A percentile compares a stretch with the other conserved stretches of the same genome.
phyloP scores from a whole-genome alignment of 2,329 filamentous ascomycete species.

The Colletotrichum orbiculare region DNA sequence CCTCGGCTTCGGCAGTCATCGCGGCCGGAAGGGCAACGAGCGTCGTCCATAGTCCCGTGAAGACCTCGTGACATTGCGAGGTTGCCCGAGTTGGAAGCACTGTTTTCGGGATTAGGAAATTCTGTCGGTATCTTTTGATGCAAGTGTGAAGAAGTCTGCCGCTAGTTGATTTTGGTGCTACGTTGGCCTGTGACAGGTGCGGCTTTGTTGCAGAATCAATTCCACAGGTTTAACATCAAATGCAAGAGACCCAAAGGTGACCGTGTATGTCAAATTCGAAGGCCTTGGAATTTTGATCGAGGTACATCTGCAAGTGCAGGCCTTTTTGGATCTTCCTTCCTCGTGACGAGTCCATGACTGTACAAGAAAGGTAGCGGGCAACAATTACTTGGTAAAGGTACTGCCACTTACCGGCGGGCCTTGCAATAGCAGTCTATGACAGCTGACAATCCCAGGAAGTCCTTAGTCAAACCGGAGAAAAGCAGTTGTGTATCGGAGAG shows the following conservation, averaged over 20 bases:
- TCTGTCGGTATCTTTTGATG: conserved; percentile 8
- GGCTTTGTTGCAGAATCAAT: neutral
- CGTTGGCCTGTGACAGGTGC: conserved; percentile 13
- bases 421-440: neutral
- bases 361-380: too few relatives aligned
- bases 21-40: conserved; percentile 12
- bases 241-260: too few relatives aligned
- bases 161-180: conserved; percentile 8
- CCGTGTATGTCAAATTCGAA: too few relatives aligned
- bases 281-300: neutral
- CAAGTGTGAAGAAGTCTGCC: neutral
- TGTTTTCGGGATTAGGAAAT: conserved; percentile 15
- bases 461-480: conserved; percentile 32
- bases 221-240: too few relatives aligned
- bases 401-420: too few relatives aligned
- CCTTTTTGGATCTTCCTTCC: too few relatives aligned
- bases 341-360: too few relatives aligned
- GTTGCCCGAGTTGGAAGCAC: conserved; percentile 17
- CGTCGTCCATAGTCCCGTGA: conserved; percentile 18
- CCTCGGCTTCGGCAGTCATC: conserved; percentile 33
- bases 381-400: too few relatives aligned
- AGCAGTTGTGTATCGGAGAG: conserved; percentile 41
- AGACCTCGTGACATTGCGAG: conserved; percentile 31
- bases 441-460: conserved; percentile 6
- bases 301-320: too few relatives aligned